Conservation (phyloP, 495 filamentous ascomycete genomes). For the Aspergillus funiculosus region DNA sequence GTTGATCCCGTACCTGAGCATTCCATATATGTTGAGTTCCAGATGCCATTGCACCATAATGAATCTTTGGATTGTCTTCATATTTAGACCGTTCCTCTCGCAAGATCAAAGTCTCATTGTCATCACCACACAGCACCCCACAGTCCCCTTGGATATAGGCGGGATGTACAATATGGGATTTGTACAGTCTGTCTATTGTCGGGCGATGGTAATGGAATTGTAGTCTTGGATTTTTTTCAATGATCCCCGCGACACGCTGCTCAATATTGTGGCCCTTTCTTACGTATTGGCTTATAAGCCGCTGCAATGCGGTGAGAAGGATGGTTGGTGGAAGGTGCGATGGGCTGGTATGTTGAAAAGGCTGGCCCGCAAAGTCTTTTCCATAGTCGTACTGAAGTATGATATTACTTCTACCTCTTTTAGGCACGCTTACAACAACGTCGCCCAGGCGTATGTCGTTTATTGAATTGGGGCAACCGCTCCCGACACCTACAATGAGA, state of each 20-base stretch:
- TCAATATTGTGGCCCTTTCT: conserved; percentile 10
- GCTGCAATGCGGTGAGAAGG: conserved; percentile 24
- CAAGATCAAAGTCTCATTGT: conserved; percentile 3
- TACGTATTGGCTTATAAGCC: conserved; percentile 17
- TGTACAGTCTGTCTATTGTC: too few relatives aligned
- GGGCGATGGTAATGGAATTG: background rate
- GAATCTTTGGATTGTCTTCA: conserved; percentile 8
- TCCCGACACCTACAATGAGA: conserved; percentile 36
- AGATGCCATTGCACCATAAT: conserved; percentile 20
- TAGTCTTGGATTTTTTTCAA: conserved; percentile 17
- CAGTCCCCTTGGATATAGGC: background rate
- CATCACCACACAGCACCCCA: conserved; percentile 12
- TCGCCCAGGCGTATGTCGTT: conserved; percentile 33
- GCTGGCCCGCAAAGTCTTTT: conserved; percentile 23
- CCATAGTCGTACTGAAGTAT: conserved; percentile 37
- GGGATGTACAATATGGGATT: too few relatives aligned
- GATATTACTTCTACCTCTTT: conserved; percentile 17
- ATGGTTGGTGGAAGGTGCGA: conserved; percentile 29
- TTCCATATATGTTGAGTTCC: conserved; percentile 18
- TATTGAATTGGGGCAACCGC: conserved; percentile 22
- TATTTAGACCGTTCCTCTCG: background rate
- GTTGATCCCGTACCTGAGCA: conserved; percentile 5
- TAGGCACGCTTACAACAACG: conserved; percentile 31
- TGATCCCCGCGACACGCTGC: conserved; percentile 13
- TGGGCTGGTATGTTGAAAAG: conserved; percentile 28